phyloP scores from a whole-genome alignment of 1,284 basidiomycete species.

The Cerrena zonata region DNA sequence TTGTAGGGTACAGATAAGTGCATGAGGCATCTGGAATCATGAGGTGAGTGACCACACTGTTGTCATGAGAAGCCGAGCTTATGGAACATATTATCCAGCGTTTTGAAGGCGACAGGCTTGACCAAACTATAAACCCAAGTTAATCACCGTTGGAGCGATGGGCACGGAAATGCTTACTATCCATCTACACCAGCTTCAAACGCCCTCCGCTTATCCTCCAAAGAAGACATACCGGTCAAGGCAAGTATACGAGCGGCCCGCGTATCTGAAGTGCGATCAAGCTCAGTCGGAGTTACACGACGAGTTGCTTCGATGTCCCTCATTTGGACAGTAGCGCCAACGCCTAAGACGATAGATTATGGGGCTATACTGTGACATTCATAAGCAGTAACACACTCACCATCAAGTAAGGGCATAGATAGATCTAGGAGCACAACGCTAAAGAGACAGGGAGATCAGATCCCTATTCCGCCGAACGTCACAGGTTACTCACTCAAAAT shows the following conservation, averaged over 20 bases:
- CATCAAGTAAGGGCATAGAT: constrained; percentile 90
- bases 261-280: constrained; percentile 6
- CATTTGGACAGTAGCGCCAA: constrained; percentile 81
- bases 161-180: constrained; percentile 58
- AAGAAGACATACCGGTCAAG: constrained; percentile 85
- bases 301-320: constrained; percentile 69
- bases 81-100: constrained; percentile 79
- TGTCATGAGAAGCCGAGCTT: constrained; percentile 57
- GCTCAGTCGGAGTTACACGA: constrained; percentile 17
- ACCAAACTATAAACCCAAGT: constrained; percentile 56
- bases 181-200: constrained; percentile 92
- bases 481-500: constrained; percentile 66
- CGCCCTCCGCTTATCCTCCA: constrained; percentile 86
- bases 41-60: neutral
- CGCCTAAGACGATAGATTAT: constrained; percentile 37
- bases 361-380: neutral
- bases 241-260: constrained; percentile 70
- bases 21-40: neutral
- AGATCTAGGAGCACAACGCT: constrained; percentile 85
- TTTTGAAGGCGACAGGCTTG: constrained; percentile 88
- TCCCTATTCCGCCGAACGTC: neutral
- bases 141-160: constrained; percentile 5
- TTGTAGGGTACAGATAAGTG: neutral
- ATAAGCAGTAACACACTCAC: constrained; percentile 30
- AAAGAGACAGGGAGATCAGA: constrained; percentile 10